Percentiles rank a stretch among this genome's conserved stretches.
phyloP scores from a whole-genome alignment of 2,329 filamentous ascomycete genomes.

The Fusarium poae region DNA sequence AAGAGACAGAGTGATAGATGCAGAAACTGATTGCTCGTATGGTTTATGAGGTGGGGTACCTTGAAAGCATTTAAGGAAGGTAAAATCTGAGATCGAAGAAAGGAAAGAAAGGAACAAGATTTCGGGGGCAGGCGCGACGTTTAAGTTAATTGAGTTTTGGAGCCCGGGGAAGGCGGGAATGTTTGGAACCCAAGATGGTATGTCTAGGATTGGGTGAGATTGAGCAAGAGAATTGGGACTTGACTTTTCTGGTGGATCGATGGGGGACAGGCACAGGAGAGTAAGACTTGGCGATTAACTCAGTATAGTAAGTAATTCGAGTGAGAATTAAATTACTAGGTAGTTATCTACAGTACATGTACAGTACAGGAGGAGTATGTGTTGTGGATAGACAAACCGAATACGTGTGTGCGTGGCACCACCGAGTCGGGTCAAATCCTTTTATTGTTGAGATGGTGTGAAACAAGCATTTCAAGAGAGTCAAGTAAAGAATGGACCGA shows the following conservation, averaged over 20 bases:
- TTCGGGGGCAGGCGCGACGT: slow-evolving; percentile 35
- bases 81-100: slow-evolving; percentile 19
- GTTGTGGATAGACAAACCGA: slow-evolving; percentile 30
- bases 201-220: slow-evolving; percentile 11
- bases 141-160: slow-evolving; percentile 43
- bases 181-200: slow-evolving; percentile 25
- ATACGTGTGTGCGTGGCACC: slow-evolving; percentile 36
- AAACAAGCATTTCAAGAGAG: slow-evolving; percentile 28
- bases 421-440: slow-evolving; percentile 38
- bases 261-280: slow-evolving; percentile 2
- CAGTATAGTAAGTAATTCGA: slow-evolving; percentile 21
- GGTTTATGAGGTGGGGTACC: background rate
- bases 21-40: slow-evolving; percentile 2
- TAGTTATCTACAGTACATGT: background rate
- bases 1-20: background rate
- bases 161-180: slow-evolving; percentile 38
- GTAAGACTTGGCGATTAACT: slow-evolving; percentile 28
- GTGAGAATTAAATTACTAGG: slow-evolving; percentile 7
- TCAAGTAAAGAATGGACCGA: slow-evolving; percentile 24
- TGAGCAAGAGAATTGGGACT: slow-evolving; percentile 19
- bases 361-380: slow-evolving; percentile 13
- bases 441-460: slow-evolving; percentile 31
- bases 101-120: slow-evolving; percentile 7
- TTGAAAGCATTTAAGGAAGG: slow-evolving; percentile 16
- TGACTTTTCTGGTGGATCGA: slow-evolving; percentile 23